phyloP scores from a whole-genome alignment of 352 stramenopile species.

The Elongisporangium undulatum region DNA sequence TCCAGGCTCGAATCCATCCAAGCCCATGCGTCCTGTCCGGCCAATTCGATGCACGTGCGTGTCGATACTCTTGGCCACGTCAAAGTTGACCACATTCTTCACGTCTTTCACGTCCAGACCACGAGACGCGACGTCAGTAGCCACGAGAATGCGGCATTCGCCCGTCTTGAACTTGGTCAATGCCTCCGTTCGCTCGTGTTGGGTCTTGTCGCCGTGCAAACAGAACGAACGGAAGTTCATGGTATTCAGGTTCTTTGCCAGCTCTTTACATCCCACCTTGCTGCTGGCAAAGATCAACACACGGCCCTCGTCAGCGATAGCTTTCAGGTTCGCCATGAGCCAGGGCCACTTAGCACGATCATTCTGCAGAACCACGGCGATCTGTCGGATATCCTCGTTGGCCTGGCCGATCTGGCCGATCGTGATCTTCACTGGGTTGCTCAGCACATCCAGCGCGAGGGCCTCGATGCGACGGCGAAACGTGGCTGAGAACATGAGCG shows the following conservation, averaged over 20 bases:
- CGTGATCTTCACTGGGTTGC: slow-evolving; percentile 77
- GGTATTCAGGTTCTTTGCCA: slow-evolving; percentile 63
- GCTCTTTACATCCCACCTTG: slow-evolving; percentile 81
- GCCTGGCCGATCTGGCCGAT: slow-evolving; percentile 78
- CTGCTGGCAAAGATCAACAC: slow-evolving; percentile 86
- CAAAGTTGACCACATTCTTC: slow-evolving; percentile 89
- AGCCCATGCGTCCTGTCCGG: slow-evolving; percentile 81
- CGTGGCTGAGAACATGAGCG: slow-evolving; percentile 85
- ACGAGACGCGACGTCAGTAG: slow-evolving; percentile 84
- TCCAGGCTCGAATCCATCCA: slow-evolving; percentile 72
- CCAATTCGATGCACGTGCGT: slow-evolving; percentile 89
- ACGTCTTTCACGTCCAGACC: slow-evolving; percentile 89
- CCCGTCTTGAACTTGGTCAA: slow-evolving; percentile 62
- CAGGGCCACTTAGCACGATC: slow-evolving; percentile 86
- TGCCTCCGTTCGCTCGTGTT: slow-evolving; percentile 68
- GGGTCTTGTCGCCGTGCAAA: slow-evolving; percentile 81
- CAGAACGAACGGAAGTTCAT: slow-evolving; percentile 31
- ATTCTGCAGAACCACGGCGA: slow-evolving; percentile 66
- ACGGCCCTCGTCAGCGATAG: slow-evolving; percentile 62
- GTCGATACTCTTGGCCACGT: slow-evolving; percentile 91
- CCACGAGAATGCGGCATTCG: slow-evolving; percentile 67
- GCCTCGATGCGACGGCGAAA: slow-evolving; percentile 70
- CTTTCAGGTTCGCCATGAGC: slow-evolving; percentile 59
- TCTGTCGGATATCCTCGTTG: slow-evolving; percentile 88
- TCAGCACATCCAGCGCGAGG: slow-evolving; percentile 76